phyloP scores from a whole-genome alignment of 2,329 filamentous ascomycete species.

The Ceratocystis harringtonii region DNA sequence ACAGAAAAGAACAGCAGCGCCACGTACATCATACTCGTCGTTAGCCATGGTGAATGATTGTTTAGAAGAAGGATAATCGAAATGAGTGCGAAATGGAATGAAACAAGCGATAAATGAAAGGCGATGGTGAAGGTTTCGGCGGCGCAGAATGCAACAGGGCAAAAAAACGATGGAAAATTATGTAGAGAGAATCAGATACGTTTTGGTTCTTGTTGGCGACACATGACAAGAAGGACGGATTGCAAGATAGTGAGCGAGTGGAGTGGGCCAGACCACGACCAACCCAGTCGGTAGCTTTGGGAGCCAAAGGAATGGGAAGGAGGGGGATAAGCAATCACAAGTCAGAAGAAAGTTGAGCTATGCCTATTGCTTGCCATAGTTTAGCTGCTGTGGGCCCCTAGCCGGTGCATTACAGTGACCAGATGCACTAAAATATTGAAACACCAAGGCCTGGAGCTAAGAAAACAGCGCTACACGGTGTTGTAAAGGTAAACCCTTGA shows the following conservation, averaged over 20 bases:
- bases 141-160: not conserved
- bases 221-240: slow-evolving; percentile 5
- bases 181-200: slow-evolving; percentile 1
- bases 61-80: slow-evolving; percentile 13
- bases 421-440: not conserved
- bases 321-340: not conserved
- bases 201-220: slow-evolving; percentile 10
- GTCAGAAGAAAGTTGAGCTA: not conserved
- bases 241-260: not conserved
- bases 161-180: slow-evolving; percentile 4
- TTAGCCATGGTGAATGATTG: slow-evolving; percentile 64
- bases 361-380: not conserved
- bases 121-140: slow-evolving; percentile 6
- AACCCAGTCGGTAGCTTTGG: not conserved
- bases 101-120: slow-evolving; percentile 11
- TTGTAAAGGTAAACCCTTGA: no score
- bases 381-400: not conserved
- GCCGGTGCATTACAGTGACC: not conserved
- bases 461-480: no score
- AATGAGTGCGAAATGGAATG: slow-evolving; percentile 8
- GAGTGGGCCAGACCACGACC: not conserved
- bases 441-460: not conserved
- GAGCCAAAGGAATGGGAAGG: no score
- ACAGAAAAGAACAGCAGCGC: slow-evolving; percentile 18
- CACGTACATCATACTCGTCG: slow-evolving; percentile 93